Evolutionary conservation across 148 eudicot genomes (phyloP).

Genomic region (Talinum fruticosum): DNA sequence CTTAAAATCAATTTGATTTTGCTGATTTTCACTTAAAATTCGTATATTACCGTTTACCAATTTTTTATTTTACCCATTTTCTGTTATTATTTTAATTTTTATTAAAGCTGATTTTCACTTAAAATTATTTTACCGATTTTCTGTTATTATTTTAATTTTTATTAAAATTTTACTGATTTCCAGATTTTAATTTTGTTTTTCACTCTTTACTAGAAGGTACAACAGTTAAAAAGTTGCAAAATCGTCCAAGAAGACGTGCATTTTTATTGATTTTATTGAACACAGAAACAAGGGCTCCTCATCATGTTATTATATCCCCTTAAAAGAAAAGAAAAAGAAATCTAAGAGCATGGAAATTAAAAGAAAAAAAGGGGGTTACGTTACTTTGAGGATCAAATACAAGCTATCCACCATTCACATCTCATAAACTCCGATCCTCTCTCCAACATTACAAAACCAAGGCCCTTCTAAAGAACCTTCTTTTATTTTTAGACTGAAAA

Average conservation of each 20-base stretch:
- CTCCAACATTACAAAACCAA: constrained; percentile 26
- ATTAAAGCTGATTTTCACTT: too few species aligned
- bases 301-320: background rate
- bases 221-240: background rate
- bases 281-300: background rate
- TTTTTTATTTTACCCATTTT: too few species aligned
- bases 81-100: too few species aligned
- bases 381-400: constrained; percentile 4
- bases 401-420: background rate
- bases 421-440: constrained; percentile 5
- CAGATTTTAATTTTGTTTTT: too few species aligned
- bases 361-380: background rate
- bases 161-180: too few species aligned
- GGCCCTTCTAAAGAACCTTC: constrained; percentile 14
- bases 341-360: background rate
- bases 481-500: constrained; percentile 3
- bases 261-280: background rate
- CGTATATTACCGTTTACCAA: too few species aligned
- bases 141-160: too few species aligned
- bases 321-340: constrained; percentile 1
- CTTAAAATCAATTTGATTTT: too few species aligned
- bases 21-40: too few species aligned
- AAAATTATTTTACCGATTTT: too few species aligned
- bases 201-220: too few species aligned
- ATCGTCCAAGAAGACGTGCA: constrained; percentile 6